Evolutionary conservation across 2,329 filamentous ascomycete species (phyloP).

Genomic region (Ceratocystis huliohia): DNA sequence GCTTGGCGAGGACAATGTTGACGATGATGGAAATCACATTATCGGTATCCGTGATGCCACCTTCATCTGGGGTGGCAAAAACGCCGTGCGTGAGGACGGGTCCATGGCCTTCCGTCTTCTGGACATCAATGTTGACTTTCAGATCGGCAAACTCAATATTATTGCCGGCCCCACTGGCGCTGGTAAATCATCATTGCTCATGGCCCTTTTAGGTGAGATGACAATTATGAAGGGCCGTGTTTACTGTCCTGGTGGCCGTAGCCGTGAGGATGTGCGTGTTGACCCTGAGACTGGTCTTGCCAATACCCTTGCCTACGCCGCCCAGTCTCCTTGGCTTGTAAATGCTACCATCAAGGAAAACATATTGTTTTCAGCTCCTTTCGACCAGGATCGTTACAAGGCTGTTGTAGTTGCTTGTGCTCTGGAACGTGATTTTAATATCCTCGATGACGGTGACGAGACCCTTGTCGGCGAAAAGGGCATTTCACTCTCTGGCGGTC

Average conservation of each 20-base stretch:
- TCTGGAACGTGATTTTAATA: conserved; percentile 78
- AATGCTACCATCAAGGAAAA: conserved; percentile 95
- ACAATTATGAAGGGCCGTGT: conserved; percentile 68
- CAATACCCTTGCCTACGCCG: conserved; percentile 90
- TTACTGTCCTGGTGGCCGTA: conserved; percentile 71
- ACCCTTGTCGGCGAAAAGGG: conserved; percentile 95
- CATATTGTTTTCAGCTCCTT: conserved; percentile 76
- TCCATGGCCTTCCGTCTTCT: conserved; percentile 71
- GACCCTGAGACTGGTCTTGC: conserved; percentile 77
- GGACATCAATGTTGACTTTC: conserved; percentile 70
- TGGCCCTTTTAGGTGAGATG: conserved; percentile 96
- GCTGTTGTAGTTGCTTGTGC: conserved; percentile 85
- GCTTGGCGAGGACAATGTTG: conserved; percentile 55
- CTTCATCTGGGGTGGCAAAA: conserved; percentile 74
- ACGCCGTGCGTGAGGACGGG: conserved; percentile 47
- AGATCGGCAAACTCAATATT: conserved; percentile 76
- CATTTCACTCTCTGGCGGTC: conserved; percentile 88
- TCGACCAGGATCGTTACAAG: conserved; percentile 70
- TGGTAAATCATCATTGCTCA: conserved; percentile 88
- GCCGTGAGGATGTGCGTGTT: conserved; percentile 69
- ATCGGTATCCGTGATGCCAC: conserved; percentile 79
- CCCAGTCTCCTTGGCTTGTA: conserved; percentile 91
- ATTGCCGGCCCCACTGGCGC: conserved; percentile 87
- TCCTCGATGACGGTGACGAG: conserved; percentile 82
- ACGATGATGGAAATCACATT: conserved; percentile 54